A percentile compares a stretch with the other conserved stretches of the same genome.
phyloP scores from a whole-genome alignment of 495 filamentous ascomycete genomes.

The Podospora tetraspora region DNA sequence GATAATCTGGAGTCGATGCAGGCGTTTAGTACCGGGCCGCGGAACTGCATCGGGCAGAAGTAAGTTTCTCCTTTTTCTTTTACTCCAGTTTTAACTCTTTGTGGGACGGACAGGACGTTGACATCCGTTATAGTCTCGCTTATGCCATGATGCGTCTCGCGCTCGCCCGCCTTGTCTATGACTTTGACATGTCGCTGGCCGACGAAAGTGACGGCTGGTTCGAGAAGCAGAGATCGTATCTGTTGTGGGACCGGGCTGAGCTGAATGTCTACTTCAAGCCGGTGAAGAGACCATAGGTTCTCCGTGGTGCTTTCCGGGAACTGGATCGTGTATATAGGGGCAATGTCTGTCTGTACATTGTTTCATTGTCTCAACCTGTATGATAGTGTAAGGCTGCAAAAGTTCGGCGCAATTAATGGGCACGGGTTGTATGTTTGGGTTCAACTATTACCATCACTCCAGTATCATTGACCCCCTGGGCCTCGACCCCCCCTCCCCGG shows the following conservation, averaged over 20 bases:
- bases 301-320: background rate
- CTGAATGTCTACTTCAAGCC: slow-evolving; percentile 26
- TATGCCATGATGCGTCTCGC: slow-evolving; percentile 40
- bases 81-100: background rate
- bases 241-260: slow-evolving; percentile 35
- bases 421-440: too few relatives aligned
- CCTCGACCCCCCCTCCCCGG: too few relatives aligned
- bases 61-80: slow-evolving; percentile 17
- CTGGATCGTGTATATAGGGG: background rate
- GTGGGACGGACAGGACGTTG: background rate
- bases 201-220: slow-evolving; percentile 29
- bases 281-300: background rate
- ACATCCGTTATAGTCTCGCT: slow-evolving; percentile 28
- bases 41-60: slow-evolving; percentile 40
- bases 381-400: background rate
- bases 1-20: slow-evolving; percentile 34
- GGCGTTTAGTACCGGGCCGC: slow-evolving; percentile 34
- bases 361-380: background rate
- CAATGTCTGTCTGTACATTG: background rate
- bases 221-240: slow-evolving; percentile 24
- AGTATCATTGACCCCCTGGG: too few relatives aligned
- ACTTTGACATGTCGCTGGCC: slow-evolving; percentile 33
- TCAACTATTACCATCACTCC: background rate
- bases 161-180: slow-evolving; percentile 35
- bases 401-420: background rate